Base-by-base conservation (phyloP, 1,139 yeast species). In the Petasospora rhodanensis region DNA sequence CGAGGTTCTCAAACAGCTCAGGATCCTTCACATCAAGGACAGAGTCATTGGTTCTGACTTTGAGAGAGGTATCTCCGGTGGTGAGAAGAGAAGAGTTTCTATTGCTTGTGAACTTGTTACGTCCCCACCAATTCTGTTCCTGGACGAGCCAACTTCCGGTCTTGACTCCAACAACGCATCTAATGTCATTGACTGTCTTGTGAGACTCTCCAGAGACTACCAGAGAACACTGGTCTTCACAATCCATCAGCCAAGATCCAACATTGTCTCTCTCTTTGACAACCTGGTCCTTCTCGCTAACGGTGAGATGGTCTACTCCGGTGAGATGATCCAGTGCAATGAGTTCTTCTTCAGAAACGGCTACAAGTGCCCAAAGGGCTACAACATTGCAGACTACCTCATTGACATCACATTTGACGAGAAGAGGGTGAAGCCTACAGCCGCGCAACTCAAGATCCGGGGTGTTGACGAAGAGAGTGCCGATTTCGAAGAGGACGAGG, bases 221-320 rank as follows among this genome's bases (percentile, higher is more conserved):
- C 78, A 81, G 41, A 75, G 97, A 54, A 89, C 98, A 0, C 79
- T 91, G 29, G 76, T 91, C 1, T 81, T 91, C 54, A 86, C 98
- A 0, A 91, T 91, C 45, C 98, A 91, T 61, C 98, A 91, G 55
- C 98, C 98, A n/a, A 73, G 98, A 54, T 85, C 96, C 41, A 91
- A 91, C 51, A 89, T 91, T 54, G 96, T 91, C 18, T 78, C 96
- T 0, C 62, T 86, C 35, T 91, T 91, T 60, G 96, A 89, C 55
- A 80, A 81, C 46, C 68, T 91, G 34, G 59, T 91, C 2, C 63
- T 91, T 31, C 67, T 91, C 34, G 84, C 96, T 24, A 81, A 81
- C 43, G 98, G 98, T 40, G 79, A 79, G 47, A 64, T 86, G 55
- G 80, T 89, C 2, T 91, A 83, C 54, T 84, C 96, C 0, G 98